Evolutionary conservation across 2,329 filamentous ascomycete genomes (phyloP).

Genomic region (Domatiomyces globalis): DNA sequence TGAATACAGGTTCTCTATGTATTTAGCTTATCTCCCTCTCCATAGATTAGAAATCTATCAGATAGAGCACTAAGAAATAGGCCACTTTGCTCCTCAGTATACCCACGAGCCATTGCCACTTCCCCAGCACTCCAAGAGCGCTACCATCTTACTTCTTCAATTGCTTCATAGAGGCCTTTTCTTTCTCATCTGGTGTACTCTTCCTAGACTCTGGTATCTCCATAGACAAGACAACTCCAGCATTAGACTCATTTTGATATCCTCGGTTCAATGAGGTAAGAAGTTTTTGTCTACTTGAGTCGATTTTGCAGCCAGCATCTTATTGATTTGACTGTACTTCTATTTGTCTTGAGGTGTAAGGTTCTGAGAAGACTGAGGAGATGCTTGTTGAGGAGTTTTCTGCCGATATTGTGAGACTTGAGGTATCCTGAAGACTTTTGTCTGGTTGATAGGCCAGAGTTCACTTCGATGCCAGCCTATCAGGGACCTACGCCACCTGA

Average conservation of each 20-base stretch:
- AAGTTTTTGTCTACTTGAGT: not conserved
- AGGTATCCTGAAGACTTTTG: not conserved
- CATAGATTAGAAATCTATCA: too few relatives aligned
- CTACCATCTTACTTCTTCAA: too few relatives aligned
- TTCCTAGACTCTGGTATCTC: not conserved
- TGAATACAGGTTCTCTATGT: too few relatives aligned
- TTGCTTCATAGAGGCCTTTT: too few relatives aligned
- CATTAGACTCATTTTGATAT: not conserved
- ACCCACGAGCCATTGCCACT: too few relatives aligned
- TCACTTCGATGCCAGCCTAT: not conserved
- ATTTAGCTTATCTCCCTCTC: too few relatives aligned
- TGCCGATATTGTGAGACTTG: not conserved
- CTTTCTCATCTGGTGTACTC: too few relatives aligned
- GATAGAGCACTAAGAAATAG: too few relatives aligned
- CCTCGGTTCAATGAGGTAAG: not conserved
- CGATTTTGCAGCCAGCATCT: conserved; percentile 2
- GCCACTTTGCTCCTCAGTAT: too few relatives aligned
- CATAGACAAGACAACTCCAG: not conserved
- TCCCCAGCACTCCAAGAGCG: too few relatives aligned
- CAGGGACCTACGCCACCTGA: too few relatives aligned
- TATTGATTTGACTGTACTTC: not conserved
- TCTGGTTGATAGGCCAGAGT: not conserved
- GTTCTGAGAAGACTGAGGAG: not conserved
- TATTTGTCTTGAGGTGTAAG: not conserved
- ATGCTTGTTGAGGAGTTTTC: not conserved